Base-by-base conservation (phyloP, 306 rosid genomes). In the Canavalia ensiformis region DNA sequence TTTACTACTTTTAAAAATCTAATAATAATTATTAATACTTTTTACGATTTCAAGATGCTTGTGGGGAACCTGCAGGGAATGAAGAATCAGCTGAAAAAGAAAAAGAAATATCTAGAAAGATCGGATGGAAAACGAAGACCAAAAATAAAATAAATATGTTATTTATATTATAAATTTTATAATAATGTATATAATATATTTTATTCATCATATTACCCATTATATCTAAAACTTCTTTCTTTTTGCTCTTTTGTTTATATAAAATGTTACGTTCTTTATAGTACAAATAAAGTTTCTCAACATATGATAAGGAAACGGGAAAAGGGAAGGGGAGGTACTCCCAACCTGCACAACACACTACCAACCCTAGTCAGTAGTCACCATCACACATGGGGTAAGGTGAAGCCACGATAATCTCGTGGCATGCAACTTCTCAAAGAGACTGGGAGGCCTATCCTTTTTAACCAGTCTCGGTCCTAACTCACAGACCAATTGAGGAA, bases 401-500 rank as follows among this genome's bases (percentile, higher is more conserved):
- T 11, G 59, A 54, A 82, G 78, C 28, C 78, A 42, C 25, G 62
- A 74, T 12, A 74, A 35, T 74, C 79, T 45, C 37, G 67, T 74
- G 68, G 47, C 76, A 46, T 10, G 52, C n/a, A 44, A 78, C 29
- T 55, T 78, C 34, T 64, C 5, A 35, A 1, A 51, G n/a, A 28
- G 31, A 45, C 7, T 46, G 0, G 0, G 0, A 68, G 6, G 28
- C 50, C 52, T 33, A 68, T 18, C 25, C 33, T 31, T 29, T 41
- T 35, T 13, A 64, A 42, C 39, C 33, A 68, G 33, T 42, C 6
- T 47, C 68, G 8, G 41, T 50, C 63, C 69, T 58, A 54, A 67
- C 18, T 62, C 79, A 29, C 76, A 54, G 12, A 25, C 66, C 65
- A 78, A 73, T 13, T 18, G 65, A 59, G 18, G 44, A 75, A 65